Conservation (phyloP, 2,329 filamentous ascomycete genomes). For the Hypoxylon sp. region DNA sequence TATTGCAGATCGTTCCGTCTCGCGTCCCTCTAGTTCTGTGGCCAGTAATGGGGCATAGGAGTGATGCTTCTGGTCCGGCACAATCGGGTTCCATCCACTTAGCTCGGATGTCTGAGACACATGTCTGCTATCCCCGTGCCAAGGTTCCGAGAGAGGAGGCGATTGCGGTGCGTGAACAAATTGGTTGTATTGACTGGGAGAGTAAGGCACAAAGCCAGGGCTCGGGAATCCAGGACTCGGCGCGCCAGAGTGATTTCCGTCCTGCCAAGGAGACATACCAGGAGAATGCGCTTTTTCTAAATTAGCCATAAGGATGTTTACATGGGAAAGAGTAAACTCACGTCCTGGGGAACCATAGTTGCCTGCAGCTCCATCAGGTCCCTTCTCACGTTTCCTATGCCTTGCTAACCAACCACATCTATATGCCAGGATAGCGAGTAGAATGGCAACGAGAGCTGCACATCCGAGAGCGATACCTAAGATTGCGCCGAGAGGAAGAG, state of each 20-base stretch:
- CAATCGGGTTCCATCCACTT: conserved; percentile 29
- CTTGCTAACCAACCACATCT: conserved; percentile 44
- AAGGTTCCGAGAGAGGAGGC: conserved; percentile 23
- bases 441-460: conserved; percentile 39
- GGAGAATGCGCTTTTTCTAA: conserved; percentile 29
- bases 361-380: conserved; percentile 8
- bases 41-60: conserved; percentile 31
- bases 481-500: conserved; percentile 41
- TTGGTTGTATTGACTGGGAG: conserved; percentile 26
- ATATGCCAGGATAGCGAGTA: conserved; percentile 42
- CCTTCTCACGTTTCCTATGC: conserved; percentile 31
- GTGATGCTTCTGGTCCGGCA: conserved; percentile 26
- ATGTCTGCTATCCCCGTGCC: conserved; percentile 31
- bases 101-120: conserved; percentile 35
- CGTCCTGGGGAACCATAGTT: conserved; percentile 23
- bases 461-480: conserved; percentile 44
- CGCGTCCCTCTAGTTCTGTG: conserved; percentile 35
- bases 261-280: conserved; percentile 30
- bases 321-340: conserved; percentile 10
- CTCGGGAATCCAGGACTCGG: conserved; percentile 26
- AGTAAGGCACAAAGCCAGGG: conserved; percentile 35
- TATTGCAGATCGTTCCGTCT: conserved; percentile 24
- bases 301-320: conserved; percentile 8
- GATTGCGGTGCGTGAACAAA: conserved; percentile 9
- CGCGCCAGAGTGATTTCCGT: conserved; percentile 19